Conservation (phyloP, 1,284 basidiomycete species). For the Wallemia mellicola region DNA sequence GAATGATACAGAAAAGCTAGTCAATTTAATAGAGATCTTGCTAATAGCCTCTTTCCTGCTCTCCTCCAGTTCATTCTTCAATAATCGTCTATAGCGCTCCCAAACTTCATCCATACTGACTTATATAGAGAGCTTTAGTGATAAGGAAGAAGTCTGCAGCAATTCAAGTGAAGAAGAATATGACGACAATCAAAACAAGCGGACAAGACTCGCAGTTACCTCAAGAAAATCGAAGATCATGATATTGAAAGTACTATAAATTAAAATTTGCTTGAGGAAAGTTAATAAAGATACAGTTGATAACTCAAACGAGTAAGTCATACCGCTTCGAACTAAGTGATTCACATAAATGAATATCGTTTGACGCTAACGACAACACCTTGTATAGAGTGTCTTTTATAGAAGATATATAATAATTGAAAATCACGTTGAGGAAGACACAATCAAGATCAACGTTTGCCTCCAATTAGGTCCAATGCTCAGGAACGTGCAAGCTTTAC, state of each 20-base stretch:
- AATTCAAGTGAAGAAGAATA: slow-evolving; percentile 4
- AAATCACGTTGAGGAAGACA: no score
- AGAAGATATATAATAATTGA: no score
- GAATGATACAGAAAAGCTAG: slow-evolving; percentile 10
- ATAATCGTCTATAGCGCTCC: background rate
- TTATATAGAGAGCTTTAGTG: background rate
- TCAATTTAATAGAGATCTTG: background rate
- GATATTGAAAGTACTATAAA: slow-evolving; percentile 65
- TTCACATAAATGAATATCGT: no score
- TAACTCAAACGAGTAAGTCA: no score
- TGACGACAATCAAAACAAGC: slow-evolving; percentile 54
- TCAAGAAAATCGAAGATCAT: slow-evolving; percentile 72
- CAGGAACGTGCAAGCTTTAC: no score
- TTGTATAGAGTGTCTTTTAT: no score
- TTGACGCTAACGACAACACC: slow-evolving; percentile 38
- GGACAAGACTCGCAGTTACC: slow-evolving; percentile 68
- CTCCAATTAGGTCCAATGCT: no score
- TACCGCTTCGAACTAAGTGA: no score
- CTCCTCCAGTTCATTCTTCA: background rate
- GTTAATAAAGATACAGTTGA: slow-evolving; percentile 9
- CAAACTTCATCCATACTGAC: background rate
- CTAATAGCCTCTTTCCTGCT: background rate
- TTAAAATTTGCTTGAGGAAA: slow-evolving; percentile 13
- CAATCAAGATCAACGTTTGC: no score
- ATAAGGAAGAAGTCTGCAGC: slow-evolving; percentile 6